Base-by-base conservation (phyloP, 1,284 basidiomycete genomes). In the Trametes versicolor region DNA sequence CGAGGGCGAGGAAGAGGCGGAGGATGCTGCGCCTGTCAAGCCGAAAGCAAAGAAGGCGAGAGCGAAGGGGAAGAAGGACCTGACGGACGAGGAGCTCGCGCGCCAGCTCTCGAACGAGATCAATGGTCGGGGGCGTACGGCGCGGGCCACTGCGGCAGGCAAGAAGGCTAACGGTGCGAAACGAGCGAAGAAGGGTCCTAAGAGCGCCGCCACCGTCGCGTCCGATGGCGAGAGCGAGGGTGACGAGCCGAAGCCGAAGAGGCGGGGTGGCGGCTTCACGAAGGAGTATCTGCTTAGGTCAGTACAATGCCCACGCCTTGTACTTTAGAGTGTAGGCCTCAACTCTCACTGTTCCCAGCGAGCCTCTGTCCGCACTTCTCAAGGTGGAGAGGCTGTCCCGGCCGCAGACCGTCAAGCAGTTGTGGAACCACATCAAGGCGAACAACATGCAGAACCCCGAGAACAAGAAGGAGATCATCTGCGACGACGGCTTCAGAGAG, bases 361-460 rank as follows among this genome's bases (percentile, higher is more conserved):
- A 81, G 67, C 88, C 91, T 36, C 75, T 93, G 53, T 85, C 89
- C 7, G 81, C 83, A 34, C 78, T 94, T 37, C 77, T 92, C 25
- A 78, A 83, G 39, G 77, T 81, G 27, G 84, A 87, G 47, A 87
- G 86, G 76, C 81, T 94, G 64, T 92, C 94, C 23, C 89, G 95
- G 32, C 93, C 93, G n/a, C 93, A 94, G 73, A 91, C 94, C 37
- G 94, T 96, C 54, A 96, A 96, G 77, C 87, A 89, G 65, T 79
- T 96, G 4, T 96, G 94, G 94, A 86, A 84, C 13, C 91, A 96
- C 77, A 96, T 96, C 78, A 95, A 93, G 75, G 81, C 75, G 12
- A 85, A 93, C 68, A 81, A 88, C 37, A 80, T 96, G 52, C 94
- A 96, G 78, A 94, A 96, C 74, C 93, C 94, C 4, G 75, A 74